Evolutionary conservation across 176 grass and related monocot genomes (phyloP), one percentile per base, ranked within the genome.

Genomic region (Typha latifolia): DNA sequence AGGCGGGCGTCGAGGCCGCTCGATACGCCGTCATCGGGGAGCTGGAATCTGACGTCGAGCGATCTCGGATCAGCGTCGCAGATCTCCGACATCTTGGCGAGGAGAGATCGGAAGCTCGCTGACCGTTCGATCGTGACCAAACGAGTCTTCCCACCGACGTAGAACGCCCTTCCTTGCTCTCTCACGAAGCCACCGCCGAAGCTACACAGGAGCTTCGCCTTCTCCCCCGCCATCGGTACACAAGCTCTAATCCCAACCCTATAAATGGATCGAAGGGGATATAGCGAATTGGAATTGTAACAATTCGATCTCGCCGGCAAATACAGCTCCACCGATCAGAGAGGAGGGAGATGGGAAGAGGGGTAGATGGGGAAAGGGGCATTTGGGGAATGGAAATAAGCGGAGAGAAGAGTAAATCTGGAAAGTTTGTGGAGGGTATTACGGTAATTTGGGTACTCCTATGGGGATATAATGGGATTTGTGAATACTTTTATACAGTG

Each of bases 191-290:
- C 69, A 32, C 69, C 53, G 15, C 69, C 69, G 52, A 71, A 71
- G 69, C 69, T 62, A 34, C 69, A 71, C 29, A 71, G 69, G 12
- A 71, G 52, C 69, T 71, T 71, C 69, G 69, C 69, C 53, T 61
- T 61, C 69, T 48, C 53, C 20, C 69, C 69, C 3, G 53, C 27
- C 51, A 62, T 57, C 32, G 20, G n/a, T 3, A 12, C 26, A 53
- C 23, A 53, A 59, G 14, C 51, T 15, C 51, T 47, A 61, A 19
- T 3, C 51, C 29, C 37, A 71, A 71, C 51, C 13, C 51, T 37
- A 8, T 0, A 55, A 14, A 1, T 29, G 27, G 27, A 56, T 27
- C 27, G 7, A 19, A 12, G 26, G 13, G 31, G n/a, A 59, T 7
- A 19, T 21, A 59, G 18, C 18, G 53, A 21, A 43, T 43, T 9